These are phyloP conservation scores for Torrubiellomyces zombiae DNA, from an alignment of 2,329 filamentous ascomycete species.

Conservation along the genomic window DNA sequence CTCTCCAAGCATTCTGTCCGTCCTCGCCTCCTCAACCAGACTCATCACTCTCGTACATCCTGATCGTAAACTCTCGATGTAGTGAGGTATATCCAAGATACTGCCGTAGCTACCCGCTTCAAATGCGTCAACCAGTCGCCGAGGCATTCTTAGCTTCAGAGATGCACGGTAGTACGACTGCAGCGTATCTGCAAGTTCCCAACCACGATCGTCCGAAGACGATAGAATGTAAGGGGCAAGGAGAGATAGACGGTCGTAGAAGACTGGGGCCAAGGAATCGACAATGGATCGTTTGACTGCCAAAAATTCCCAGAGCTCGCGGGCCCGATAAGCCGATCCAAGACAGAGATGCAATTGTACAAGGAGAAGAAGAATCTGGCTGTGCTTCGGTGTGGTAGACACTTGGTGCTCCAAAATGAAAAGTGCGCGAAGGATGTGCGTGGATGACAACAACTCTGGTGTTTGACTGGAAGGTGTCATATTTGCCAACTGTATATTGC, in stretches of 20 bases:
- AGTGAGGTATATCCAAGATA: conserved; percentile 28
- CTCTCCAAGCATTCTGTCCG: conserved; percentile 24
- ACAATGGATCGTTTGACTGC: conserved; percentile 40
- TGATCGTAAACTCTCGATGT: conserved; percentile 24
- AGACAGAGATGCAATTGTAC: conserved; percentile 34
- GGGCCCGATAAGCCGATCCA: conserved; percentile 29
- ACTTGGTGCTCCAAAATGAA: conserved; percentile 33
- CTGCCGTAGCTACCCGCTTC: conserved; percentile 33
- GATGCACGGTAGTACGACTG: conserved; percentile 28
- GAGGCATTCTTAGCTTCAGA: conserved; percentile 27
- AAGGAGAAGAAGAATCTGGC: conserved; percentile 30
- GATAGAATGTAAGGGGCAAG: conserved; percentile 26
- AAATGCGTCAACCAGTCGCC: conserved; percentile 28
- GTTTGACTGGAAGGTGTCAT: conserved; percentile 6
- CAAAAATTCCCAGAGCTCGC: conserved; percentile 31
- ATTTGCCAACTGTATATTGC: conserved; percentile 15
- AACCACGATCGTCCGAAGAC: conserved; percentile 14
- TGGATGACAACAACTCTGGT: no score
- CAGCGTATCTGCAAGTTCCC: conserved; percentile 23
- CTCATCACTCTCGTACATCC: conserved; percentile 38
- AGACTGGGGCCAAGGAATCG: conserved; percentile 37
- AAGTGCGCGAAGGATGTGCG: conserved; percentile 29
- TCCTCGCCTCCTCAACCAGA: conserved; percentile 32
- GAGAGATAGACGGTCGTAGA: conserved; percentile 37
- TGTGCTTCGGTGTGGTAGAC: conserved; percentile 25